Evolutionary conservation across 2,329 filamentous ascomycete genomes (phyloP).

Genomic region (Neopestalotiopsis sp.): DNA sequence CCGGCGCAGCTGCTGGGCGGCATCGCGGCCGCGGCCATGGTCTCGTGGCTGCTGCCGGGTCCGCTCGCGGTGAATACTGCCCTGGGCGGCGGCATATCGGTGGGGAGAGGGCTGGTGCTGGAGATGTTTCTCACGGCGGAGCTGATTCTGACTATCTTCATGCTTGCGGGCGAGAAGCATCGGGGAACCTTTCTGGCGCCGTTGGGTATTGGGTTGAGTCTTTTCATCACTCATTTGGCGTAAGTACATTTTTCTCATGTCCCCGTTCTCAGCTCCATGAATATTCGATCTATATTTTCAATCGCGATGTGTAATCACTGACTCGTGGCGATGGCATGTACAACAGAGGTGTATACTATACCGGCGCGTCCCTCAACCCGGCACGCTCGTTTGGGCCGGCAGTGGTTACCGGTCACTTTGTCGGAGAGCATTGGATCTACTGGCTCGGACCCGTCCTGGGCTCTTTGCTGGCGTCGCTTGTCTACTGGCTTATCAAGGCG

Average conservation of each 20-base stretch:
- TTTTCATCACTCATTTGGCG: constrained; percentile 56
- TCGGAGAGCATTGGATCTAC: constrained; percentile 33
- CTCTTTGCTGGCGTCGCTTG: constrained; percentile 36
- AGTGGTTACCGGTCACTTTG: constrained; percentile 28
- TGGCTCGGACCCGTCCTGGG: constrained; percentile 44
- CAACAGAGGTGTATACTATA: constrained; percentile 31
- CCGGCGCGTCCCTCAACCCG: constrained; percentile 33
- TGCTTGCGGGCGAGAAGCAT: constrained; percentile 68
- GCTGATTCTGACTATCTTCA: constrained; percentile 60
- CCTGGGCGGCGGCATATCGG: constrained; percentile 48
- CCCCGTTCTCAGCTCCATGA: too few species aligned
- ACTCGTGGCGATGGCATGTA: not conserved
- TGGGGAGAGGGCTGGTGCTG: constrained; percentile 56
- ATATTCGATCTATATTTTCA: too few species aligned
- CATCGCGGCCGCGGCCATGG: constrained; percentile 55
- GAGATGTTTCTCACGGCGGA: constrained; percentile 60
- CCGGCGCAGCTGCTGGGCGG: constrained; percentile 53
- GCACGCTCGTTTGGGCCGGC: constrained; percentile 36
- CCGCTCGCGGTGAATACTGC: constrained; percentile 52
- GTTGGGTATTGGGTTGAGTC: constrained; percentile 64
- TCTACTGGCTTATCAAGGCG: constrained; percentile 43
- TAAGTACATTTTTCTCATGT: constrained; percentile 24
- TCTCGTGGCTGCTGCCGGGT: constrained; percentile 53
- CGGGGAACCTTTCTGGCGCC: constrained; percentile 67
- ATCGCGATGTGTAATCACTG: too few species aligned